These are phyloP conservation scores for Leccinum huronense DNA, from an alignment of 1,284 basidiomycete genomes.

Conservation along the genomic window DNA sequence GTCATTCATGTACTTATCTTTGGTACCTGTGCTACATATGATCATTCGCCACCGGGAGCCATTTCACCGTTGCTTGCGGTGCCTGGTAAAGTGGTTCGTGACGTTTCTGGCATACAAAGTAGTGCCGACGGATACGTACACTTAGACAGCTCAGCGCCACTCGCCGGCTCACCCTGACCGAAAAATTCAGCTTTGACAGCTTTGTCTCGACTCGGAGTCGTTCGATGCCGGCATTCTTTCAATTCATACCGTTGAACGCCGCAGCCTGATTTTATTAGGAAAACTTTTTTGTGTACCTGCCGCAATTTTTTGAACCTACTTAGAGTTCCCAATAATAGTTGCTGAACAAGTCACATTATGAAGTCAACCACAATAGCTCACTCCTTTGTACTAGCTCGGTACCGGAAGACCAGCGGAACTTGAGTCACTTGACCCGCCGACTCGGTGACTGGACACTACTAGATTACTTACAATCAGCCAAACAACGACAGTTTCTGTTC, in stretches of 20 bases:
- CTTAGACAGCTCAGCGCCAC: not conserved
- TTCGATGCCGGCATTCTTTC: not conserved
- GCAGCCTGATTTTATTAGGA: not conserved
- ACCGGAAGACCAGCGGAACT: not conserved
- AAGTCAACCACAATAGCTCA: not conserved
- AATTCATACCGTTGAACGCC: not conserved
- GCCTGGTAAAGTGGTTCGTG: not conserved
- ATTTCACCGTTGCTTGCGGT: not conserved
- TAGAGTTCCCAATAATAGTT: not conserved
- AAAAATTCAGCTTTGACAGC: not conserved
- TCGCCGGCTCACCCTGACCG: not conserved
- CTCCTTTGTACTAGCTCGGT: not conserved
- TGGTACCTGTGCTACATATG: not conserved
- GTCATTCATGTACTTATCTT: not conserved
- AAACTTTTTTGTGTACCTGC: not conserved
- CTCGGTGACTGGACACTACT: not conserved
- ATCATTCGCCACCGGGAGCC: not conserved
- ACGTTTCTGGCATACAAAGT: not conserved
- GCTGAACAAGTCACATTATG: not conserved
- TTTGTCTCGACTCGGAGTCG: not conserved
- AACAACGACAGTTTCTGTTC: no score
- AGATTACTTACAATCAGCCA: no score
- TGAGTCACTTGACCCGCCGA: not conserved
- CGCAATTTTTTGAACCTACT: no score
- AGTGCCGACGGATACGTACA: not conserved